Conservation (phyloP, 257 asterid genomes). For the Forsythia suspensa region DNA sequence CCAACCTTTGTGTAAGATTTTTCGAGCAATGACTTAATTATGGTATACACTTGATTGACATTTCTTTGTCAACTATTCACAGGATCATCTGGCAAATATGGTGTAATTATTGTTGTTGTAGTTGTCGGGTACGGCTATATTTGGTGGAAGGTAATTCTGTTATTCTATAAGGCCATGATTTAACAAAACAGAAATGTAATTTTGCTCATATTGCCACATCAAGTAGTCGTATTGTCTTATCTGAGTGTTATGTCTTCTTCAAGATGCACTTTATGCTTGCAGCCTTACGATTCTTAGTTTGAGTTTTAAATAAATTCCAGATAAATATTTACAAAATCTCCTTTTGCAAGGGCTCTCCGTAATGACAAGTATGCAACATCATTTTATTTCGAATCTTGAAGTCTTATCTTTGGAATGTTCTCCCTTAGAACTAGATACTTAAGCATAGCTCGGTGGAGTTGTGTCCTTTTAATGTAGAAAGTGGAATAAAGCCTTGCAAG, state of each 20-base stretch:
- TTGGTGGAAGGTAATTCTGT: conserved; percentile 93
- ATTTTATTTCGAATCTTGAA: background rate
- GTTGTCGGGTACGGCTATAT: conserved; percentile 90
- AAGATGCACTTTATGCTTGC: background rate
- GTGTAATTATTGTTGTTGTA: conserved; percentile 58
- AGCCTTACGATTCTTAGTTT: background rate
- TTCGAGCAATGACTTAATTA: background rate
- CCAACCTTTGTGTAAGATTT: background rate
- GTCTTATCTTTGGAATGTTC: background rate
- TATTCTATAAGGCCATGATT: conserved; percentile 6
- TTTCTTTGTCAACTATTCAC: conserved; percentile 26
- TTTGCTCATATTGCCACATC: background rate
- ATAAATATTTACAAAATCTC: background rate
- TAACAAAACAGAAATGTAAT: background rate
- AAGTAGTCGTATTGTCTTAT: background rate
- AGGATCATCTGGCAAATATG: conserved; percentile 71
- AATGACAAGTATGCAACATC: background rate
- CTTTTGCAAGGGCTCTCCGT: background rate
- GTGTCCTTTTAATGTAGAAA: background rate
- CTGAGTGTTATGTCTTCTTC: background rate
- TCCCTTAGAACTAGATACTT: background rate
- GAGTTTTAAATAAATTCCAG: background rate
- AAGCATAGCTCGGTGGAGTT: background rate
- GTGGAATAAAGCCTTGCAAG: background rate
- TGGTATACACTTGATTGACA: conserved; percentile 4